Percentiles rank a stretch among this genome's conserved stretches.
Evolutionary conservation across 345 rosid genomes (phyloP).

Genomic region (Corchorus capsularis): DNA sequence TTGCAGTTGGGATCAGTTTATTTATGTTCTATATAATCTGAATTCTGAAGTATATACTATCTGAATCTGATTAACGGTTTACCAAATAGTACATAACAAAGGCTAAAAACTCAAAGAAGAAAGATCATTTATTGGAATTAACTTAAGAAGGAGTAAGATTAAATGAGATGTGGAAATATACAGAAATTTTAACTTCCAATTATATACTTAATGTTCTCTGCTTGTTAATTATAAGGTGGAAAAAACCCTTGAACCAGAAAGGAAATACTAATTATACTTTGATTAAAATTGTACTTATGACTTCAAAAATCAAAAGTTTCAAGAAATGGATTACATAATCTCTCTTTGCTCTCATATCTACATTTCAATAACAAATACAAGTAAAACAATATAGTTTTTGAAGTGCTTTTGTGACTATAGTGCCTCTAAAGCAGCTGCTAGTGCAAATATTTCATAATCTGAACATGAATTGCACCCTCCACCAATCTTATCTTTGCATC

Average conservation of each 20-base stretch:
- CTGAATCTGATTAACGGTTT: too few relatives aligned
- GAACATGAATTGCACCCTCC: slow-evolving; percentile 29
- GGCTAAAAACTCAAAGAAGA: too few relatives aligned
- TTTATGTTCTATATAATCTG: too few relatives aligned
- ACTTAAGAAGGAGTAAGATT: too few relatives aligned
- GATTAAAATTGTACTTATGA: not conserved
- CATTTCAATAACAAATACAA: not conserved
- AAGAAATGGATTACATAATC: not conserved
- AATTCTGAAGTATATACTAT: too few relatives aligned
- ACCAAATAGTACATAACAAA: too few relatives aligned
- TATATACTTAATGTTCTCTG: too few relatives aligned
- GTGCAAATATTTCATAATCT: slow-evolving; percentile 46
- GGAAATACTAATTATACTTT: not conserved
- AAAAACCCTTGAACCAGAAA: not conserved
- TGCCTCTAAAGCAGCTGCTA: slow-evolving; percentile 52
- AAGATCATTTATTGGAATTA: too few relatives aligned
- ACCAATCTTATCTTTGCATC: slow-evolving; percentile 22
- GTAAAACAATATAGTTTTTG: not conserved
- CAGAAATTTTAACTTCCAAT: too few relatives aligned
- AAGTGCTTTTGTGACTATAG: not conserved
- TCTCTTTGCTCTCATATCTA: not conserved
- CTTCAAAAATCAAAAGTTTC: not conserved
- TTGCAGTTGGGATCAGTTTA: too few relatives aligned
- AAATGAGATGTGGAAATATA: too few relatives aligned
- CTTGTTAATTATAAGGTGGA: too few relatives aligned